A percentile compares a stretch with the other conserved stretches of the same genome.
These are phyloP conservation scores for Thermochaetoides thermophila DNA, from an alignment of 495 filamentous ascomycete genomes.

Conservation along the genomic window DNA sequence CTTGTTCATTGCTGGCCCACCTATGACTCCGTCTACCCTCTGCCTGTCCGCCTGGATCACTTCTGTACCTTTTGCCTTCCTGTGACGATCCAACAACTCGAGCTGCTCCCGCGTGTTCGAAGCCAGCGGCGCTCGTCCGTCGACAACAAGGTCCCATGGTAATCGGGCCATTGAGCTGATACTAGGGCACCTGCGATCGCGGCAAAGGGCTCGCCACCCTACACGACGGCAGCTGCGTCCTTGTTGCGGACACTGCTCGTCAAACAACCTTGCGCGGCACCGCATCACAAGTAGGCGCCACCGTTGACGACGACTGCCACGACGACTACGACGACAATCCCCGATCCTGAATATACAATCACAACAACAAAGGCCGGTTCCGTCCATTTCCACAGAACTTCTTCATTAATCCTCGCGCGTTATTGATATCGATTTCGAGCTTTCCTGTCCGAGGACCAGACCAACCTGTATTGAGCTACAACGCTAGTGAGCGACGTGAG, in stretches of 20 bases:
- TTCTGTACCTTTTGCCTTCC: background rate
- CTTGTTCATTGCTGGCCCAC: conserved; percentile 7
- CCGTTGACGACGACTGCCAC: conserved; percentile 2
- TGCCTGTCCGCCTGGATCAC: background rate
- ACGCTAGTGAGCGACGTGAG: no score
- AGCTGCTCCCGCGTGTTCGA: conserved; percentile 7
- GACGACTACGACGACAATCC: conserved; percentile 1
- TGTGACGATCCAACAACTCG: conserved; percentile 7
- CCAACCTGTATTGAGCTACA: no score
- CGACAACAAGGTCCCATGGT: conserved; percentile 3
- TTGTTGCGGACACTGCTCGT: no score
- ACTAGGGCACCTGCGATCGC: background rate
- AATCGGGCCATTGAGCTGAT: background rate
- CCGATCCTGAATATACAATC: no score
- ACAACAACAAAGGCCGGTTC: no score
- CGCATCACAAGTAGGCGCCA: conserved; percentile 13
- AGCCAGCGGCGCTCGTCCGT: conserved; percentile 6
- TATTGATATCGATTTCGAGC: no score
- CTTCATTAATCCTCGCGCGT: no score
- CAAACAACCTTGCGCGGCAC: conserved; percentile 11
- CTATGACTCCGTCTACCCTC: conserved; percentile 4
- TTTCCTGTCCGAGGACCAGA: no score
- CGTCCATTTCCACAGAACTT: no score
- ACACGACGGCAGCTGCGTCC: no score
- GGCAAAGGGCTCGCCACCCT: background rate